Percentiles rank a stretch among this genome's conserved stretches.
Conservation (phyloP, 169 alveolate species). For the Miamiensis avidus region DNA sequence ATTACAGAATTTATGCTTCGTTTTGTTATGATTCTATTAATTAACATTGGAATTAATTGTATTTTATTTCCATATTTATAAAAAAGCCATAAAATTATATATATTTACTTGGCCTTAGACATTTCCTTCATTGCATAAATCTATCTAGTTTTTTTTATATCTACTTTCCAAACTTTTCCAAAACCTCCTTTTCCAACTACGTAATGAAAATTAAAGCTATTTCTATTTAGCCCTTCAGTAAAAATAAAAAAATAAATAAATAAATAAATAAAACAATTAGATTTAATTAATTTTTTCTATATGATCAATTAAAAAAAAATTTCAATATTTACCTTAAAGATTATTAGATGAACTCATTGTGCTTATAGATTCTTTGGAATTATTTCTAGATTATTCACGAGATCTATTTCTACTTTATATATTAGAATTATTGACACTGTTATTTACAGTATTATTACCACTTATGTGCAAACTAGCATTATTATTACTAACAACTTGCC, state of each 20-base stretch:
- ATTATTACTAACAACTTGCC: neutral
- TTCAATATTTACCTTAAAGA: neutral
- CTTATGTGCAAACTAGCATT: neutral
- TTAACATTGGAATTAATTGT: neutral
- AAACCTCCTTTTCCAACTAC: constrained; percentile 87
- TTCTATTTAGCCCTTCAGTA: constrained; percentile 22
- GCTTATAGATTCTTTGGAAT: too few species aligned
- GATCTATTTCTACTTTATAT: too few species aligned
- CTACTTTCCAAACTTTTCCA: constrained; percentile 85
- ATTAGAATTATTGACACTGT: neutral
- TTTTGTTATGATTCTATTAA: constrained; percentile 62
- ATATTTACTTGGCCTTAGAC: constrained; percentile 61
- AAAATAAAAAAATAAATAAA: neutral
- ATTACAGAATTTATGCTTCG: constrained; percentile 70
- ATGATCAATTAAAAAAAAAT: neutral
- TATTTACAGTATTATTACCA: neutral
- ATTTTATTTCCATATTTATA: neutral
- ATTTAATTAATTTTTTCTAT: neutral
- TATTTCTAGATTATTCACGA: too few species aligned
- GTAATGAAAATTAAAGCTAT: constrained; percentile 51
- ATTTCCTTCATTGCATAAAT: constrained; percentile 80
- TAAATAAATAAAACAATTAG: too few species aligned
- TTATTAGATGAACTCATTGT: too few species aligned
- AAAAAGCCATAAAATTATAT: neutral
- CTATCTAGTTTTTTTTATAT: constrained; percentile 43